A percentile compares a stretch with the other conserved stretches of the same genome.
Evolutionary conservation across 2,329 filamentous ascomycete genomes (phyloP).

Genomic region (Stagonosporopsis chrysanthemi): DNA sequence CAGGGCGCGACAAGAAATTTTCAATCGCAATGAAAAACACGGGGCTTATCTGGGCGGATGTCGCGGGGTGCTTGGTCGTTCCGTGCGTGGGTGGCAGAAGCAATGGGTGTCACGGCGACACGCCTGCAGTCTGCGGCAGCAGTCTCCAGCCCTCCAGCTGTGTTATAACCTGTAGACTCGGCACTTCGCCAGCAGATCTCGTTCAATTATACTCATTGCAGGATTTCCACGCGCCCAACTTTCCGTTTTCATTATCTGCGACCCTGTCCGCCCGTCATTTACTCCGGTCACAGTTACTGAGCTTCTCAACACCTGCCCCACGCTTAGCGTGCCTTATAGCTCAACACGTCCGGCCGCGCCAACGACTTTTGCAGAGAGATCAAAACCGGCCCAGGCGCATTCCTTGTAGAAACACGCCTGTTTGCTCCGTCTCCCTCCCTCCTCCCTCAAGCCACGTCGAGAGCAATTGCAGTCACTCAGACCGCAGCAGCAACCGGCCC

Average conservation of each 20-base stretch:
- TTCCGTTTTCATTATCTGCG: not conserved
- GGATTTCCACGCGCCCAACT: slow-evolving; percentile 5
- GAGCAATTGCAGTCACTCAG: slow-evolving; percentile 23
- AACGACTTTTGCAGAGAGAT: slow-evolving; percentile 31
- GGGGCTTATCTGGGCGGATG: slow-evolving; percentile 37
- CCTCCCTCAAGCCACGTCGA: slow-evolving; percentile 8
- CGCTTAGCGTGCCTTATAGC: slow-evolving; percentile 36
- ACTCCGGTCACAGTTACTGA: slow-evolving; percentile 9
- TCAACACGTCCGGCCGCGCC: slow-evolving; percentile 30
- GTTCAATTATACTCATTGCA: slow-evolving; percentile 10
- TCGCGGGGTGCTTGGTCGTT: slow-evolving; percentile 25
- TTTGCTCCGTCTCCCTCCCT: slow-evolving; percentile 11
- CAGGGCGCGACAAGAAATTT: slow-evolving; percentile 34
- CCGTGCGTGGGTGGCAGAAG: slow-evolving; percentile 27
- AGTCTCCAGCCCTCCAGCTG: slow-evolving; percentile 7
- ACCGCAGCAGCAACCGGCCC: slow-evolving; percentile 27
- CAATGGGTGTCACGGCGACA: slow-evolving; percentile 24
- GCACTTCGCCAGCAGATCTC: slow-evolving; percentile 9
- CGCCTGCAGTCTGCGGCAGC: slow-evolving; percentile 9
- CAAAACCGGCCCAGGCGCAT: slow-evolving; percentile 34
- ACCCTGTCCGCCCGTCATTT: not conserved
- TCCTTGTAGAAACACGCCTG: slow-evolving; percentile 20
- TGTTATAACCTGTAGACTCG: slow-evolving; percentile 5
- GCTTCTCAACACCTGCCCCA: slow-evolving; percentile 32
- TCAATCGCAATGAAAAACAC: slow-evolving; percentile 33